Conservation (phyloP, 371 early-diverging fungal species). For the Syncephalastrum monosporum region DNA sequence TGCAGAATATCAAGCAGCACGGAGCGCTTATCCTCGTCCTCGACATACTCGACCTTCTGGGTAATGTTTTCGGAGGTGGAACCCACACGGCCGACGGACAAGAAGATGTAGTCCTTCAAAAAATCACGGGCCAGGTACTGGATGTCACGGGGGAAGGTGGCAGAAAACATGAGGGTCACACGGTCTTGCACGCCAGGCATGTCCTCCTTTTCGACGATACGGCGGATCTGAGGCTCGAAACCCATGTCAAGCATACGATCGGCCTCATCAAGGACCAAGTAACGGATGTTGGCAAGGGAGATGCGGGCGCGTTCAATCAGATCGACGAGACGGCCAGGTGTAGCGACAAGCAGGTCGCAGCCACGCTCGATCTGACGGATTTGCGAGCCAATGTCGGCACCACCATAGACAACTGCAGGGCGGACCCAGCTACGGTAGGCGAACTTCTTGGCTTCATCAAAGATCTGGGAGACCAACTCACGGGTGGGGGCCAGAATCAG, state of each 20-base stretch:
- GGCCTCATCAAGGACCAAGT: slow-evolving; percentile 97
- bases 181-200: slow-evolving; percentile 13
- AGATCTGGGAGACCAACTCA: slow-evolving; percentile 89
- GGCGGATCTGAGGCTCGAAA: slow-evolving; percentile 93
- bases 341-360: slow-evolving; percentile 96
- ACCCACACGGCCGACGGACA: slow-evolving; percentile 56
- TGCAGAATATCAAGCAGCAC: slow-evolving; percentile 85
- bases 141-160: slow-evolving; percentile 97
- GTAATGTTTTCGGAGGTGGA: slow-evolving; percentile 54
- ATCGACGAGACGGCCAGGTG: slow-evolving; percentile 97
- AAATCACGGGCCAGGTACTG: slow-evolving; percentile 89
- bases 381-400: slow-evolving; percentile 85
- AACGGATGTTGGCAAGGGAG: slow-evolving; percentile 80
- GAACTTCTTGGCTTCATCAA: slow-evolving; percentile 37
- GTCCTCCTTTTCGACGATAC: slow-evolving; percentile 89
- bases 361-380: slow-evolving; percentile 80
- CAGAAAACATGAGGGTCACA: slow-evolving; percentile 95
- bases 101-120: slow-evolving; percentile 57
- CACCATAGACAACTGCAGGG: slow-evolving; percentile 84
- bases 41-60: slow-evolving; percentile 62
- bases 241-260: slow-evolving; percentile 99
- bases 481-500: slow-evolving; percentile 96
- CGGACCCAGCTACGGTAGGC: slow-evolving; percentile 35
- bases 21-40: slow-evolving; percentile 86
- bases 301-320: slow-evolving; percentile 81